Evolutionary conservation across 1,139 yeast species (phyloP).

Genomic region (Wickerhamomyces sp.): DNA sequence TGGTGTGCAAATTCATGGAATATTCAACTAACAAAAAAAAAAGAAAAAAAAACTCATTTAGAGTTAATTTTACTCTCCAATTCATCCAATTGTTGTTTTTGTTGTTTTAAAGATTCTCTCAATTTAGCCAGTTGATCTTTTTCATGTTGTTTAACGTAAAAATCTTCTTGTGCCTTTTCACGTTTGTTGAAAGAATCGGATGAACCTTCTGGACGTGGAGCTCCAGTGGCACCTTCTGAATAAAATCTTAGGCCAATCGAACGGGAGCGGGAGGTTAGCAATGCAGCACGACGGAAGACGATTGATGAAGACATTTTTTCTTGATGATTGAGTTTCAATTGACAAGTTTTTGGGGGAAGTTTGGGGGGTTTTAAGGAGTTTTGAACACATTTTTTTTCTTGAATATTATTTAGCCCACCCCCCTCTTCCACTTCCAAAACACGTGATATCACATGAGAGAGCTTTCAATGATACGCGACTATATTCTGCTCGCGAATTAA

Average conservation of each 20-base stretch:
- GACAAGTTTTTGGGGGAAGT: not conserved
- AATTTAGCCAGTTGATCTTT: constrained; percentile 54
- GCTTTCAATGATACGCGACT: too few relatives aligned
- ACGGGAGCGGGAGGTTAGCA: constrained; percentile 29
- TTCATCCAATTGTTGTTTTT: constrained; percentile 33
- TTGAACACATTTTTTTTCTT: too few relatives aligned
- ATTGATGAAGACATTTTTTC: constrained; percentile 23
- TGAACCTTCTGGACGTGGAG: constrained; percentile 44
- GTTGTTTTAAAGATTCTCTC: constrained; percentile 46
- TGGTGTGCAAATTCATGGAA: too few relatives aligned
- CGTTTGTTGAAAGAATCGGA: constrained; percentile 57
- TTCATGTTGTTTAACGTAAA: constrained; percentile 56
- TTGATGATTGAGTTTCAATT: not conserved
- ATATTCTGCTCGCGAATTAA: too few relatives aligned
- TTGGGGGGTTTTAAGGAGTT: too few relatives aligned
- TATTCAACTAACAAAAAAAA: too few relatives aligned
- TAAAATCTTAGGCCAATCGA: constrained; percentile 34
- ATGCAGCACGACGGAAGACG: constrained; percentile 34
- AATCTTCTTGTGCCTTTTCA: constrained; percentile 68
- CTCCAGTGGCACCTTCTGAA: constrained; percentile 52
- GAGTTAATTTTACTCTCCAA: constrained; percentile 22
- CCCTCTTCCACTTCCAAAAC: too few relatives aligned
- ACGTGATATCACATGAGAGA: too few relatives aligned
- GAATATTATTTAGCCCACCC: too few relatives aligned
- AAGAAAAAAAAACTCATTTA: not conserved